Base-by-base conservation (phyloP, 495 filamentous ascomycete genomes). In the Durotheca rogersii region DNA sequence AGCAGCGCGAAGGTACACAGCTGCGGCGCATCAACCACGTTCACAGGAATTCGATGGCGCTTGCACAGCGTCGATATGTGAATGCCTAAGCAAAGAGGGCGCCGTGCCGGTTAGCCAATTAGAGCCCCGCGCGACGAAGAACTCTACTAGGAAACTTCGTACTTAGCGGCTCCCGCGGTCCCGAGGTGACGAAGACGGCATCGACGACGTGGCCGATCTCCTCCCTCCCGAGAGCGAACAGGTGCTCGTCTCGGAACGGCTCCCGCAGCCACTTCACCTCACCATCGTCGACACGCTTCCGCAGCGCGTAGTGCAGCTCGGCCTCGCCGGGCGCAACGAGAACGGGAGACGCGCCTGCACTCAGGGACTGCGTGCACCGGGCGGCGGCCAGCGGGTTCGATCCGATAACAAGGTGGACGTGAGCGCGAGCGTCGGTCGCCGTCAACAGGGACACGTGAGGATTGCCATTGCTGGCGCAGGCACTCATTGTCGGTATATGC, bases 1-100 rank as follows among this genome's bases (percentile, higher is more conserved):
- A 97, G 84, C 38, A 98, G 75, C 6, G 86, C 87, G 66, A 98
- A 97, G 7, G 88, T 85, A 68, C 89, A 95, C n/a, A 96, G 81
- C 29, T 80, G 75, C 0, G 91, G 90, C 1, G 89, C 81, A 70
- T 98, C 93, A 46, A 88, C 78, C 5, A 96, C 89, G 67, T 98
- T 98, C 59, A 97, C 77, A 6, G 94, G 92, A 46, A 97, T 93
- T 17, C 93, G 81, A 37, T 92, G 76, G 19, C 84, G 76, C 32
- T 79, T 78, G 66, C 93, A 97, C 7, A 89, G 71, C 2, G 72
- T 77, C 0, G 90, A 89, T 46, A 97, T 86, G 48, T 84, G 78
- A 19, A 79, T 57, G 47, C 78, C 81, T 86, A 48, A 1, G n/a
- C 9, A 34, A 6, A 7, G 10, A n/a, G n/a, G n/a, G n/a, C n/a